Percentiles rank a stretch among this genome's conserved stretches.
Conservation (phyloP, 164 flowering plant species). For the Sextonia rubra region DNA sequence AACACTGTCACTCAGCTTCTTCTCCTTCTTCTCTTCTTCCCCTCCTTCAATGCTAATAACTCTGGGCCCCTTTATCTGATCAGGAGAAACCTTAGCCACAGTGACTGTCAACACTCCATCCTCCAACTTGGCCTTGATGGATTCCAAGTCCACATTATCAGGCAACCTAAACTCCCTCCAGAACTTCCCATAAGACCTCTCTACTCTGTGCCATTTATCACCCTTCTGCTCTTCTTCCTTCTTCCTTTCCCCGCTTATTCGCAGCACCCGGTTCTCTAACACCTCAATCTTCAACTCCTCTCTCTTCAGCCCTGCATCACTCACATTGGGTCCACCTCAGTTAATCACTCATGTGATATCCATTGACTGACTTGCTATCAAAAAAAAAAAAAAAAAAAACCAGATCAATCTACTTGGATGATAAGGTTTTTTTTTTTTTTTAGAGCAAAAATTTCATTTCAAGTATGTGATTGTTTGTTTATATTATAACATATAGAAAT, state of each 20-base stretch:
- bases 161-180: conserved; percentile 23
- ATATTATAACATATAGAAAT: too few relatives aligned
- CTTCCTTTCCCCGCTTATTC: conserved; percentile 14
- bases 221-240: conserved; percentile 15
- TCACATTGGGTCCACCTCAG: too few relatives aligned
- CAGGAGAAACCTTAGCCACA: conserved; percentile 24
- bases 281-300: conserved; percentile 14
- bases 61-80: conserved; percentile 35
- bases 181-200: conserved; percentile 19
- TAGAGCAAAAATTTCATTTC: too few relatives aligned
- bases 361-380: too few relatives aligned
- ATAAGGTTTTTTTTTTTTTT: too few relatives aligned
- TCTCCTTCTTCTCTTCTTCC: background rate
- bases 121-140: conserved; percentile 12
- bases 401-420: too few relatives aligned
- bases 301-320: conserved; percentile 8
- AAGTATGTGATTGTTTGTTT: too few relatives aligned
- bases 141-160: conserved; percentile 15
- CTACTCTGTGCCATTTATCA: conserved; percentile 21
- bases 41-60: conserved; percentile 17
- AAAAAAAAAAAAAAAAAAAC: too few relatives aligned
- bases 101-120: conserved; percentile 14
- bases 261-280: conserved; percentile 7
- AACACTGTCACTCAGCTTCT: background rate
- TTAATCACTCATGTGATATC: too few relatives aligned